Percentiles rank a stretch among this genome's conserved stretches.
Evolutionary conservation across 345 rosid genomes (phyloP).

Genomic region (Arabis alpina): DNA sequence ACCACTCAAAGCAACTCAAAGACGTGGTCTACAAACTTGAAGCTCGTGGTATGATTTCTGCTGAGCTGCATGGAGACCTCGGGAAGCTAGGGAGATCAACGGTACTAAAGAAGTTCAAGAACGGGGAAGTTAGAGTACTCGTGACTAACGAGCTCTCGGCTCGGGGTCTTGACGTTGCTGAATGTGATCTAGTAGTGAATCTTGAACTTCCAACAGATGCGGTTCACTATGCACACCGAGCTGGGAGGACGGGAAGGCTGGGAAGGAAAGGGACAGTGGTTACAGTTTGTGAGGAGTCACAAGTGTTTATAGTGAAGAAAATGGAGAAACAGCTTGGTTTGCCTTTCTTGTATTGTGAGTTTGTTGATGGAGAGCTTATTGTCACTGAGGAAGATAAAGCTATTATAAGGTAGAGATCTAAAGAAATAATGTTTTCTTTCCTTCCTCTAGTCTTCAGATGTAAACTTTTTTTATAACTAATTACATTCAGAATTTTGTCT

Average conservation of each 20-base stretch:
- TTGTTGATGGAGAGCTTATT: constrained; percentile 80
- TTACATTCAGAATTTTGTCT: constrained; percentile 6
- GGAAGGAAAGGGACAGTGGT: constrained; percentile 91
- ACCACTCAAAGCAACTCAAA: constrained; percentile 82
- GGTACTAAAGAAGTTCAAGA: constrained; percentile 79
- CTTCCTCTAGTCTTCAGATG: constrained; percentile 10
- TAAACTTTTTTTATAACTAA: neutral
- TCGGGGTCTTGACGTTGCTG: constrained; percentile 86
- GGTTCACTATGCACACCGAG: constrained; percentile 86
- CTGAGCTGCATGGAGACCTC: constrained; percentile 94
- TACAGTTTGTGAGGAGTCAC: constrained; percentile 80
- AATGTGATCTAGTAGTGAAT: constrained; percentile 92
- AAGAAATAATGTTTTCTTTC: neutral
- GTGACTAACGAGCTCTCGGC: constrained; percentile 96
- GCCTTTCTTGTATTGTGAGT: constrained; percentile 68
- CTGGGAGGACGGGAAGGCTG: constrained; percentile 87
- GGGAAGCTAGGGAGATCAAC: constrained; percentile 92
- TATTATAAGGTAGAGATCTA: constrained; percentile 32
- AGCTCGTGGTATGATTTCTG: constrained; percentile 80
- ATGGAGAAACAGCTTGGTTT: constrained; percentile 85
- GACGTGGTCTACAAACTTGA: constrained; percentile 91
- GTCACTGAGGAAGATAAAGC: constrained; percentile 57
- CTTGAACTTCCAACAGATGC: constrained; percentile 81
- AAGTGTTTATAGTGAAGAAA: constrained; percentile 85
- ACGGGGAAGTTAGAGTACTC: constrained; percentile 77